These are phyloP conservation scores for Crithidia acanthocephali DNA, from an alignment of 208 protist species.

Conservation along the genomic window DNA sequence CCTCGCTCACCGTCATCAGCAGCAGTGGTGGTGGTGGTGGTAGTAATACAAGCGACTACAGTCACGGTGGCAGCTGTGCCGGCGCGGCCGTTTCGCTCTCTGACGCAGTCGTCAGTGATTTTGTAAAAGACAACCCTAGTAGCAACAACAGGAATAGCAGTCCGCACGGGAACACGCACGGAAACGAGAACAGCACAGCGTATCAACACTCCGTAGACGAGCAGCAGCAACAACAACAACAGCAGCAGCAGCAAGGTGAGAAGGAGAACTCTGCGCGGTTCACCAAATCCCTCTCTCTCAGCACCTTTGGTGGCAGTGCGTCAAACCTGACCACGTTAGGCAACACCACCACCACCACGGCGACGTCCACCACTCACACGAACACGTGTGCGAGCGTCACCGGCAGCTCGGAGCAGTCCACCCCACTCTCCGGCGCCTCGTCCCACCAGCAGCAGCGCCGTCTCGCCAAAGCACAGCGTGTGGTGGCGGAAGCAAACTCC, in stretches of 20 bases:
- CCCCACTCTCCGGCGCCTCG: constrained; percentile 30
- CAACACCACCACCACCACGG: constrained; percentile 10
- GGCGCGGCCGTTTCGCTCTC: not conserved
- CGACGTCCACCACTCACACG: constrained; percentile 15
- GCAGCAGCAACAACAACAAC: not conserved
- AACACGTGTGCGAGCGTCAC: constrained; percentile 23
- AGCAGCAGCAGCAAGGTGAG: not conserved
- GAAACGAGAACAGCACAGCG: not conserved
- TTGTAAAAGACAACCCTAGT: not conserved
- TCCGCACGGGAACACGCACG: not conserved
- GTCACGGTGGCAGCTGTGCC: constrained; percentile 3
- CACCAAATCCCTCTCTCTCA: constrained; percentile 14
- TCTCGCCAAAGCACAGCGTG: constrained; percentile 11
- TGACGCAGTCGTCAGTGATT: not conserved
- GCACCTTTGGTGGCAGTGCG: constrained; percentile 21
- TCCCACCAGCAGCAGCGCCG: constrained; percentile 17
- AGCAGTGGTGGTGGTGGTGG: constrained; percentile 10
- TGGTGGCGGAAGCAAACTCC: constrained; percentile 12
- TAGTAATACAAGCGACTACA: not conserved
- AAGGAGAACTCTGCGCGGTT: not conserved
- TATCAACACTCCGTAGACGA: not conserved
- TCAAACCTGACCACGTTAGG: constrained; percentile 19
- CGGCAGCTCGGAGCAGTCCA: constrained; percentile 24
- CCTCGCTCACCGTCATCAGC: constrained; percentile 10
- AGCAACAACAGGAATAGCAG: not conserved